phyloP scores from a whole-genome alignment of 192 early-diverging fungal genomes.

The Dispira parvispora region DNA sequence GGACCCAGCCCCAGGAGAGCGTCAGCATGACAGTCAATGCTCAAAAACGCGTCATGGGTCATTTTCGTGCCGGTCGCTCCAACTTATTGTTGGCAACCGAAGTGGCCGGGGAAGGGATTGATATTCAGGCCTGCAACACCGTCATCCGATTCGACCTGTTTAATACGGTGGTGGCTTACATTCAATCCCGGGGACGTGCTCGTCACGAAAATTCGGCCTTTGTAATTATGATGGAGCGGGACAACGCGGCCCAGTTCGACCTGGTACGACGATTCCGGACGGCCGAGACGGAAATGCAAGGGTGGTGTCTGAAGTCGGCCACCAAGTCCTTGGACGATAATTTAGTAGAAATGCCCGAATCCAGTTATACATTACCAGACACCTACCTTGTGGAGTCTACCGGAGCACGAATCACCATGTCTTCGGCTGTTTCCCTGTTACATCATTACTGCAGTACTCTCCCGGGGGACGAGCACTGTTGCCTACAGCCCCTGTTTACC shows the following conservation, averaged over 20 bases:
- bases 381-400: conserved; percentile 43
- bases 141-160: conserved; percentile 76
- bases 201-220: conserved; percentile 54
- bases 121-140: conserved; percentile 81
- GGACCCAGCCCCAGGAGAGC: neutral
- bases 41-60: conserved; percentile 30
- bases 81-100: conserved; percentile 81
- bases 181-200: conserved; percentile 83
- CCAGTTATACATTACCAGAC: conserved; percentile 21
- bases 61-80: conserved; percentile 45
- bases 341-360: conserved; percentile 22
- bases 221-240: conserved; percentile 48
- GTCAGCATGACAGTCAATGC: conserved; percentile 10
- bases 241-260: conserved; percentile 21
- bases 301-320: conserved; percentile 31
- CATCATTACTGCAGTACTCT: conserved; percentile 56
- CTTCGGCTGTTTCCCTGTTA: conserved; percentile 44
- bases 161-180: conserved; percentile 52
- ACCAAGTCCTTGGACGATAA: conserved; percentile 15
- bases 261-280: conserved; percentile 21
- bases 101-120: conserved; percentile 91
- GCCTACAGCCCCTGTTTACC: conserved; percentile 34
- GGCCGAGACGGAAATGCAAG: conserved; percentile 39
- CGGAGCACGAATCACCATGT: conserved; percentile 50
- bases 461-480: conserved; percentile 41